phyloP scores from a whole-genome alignment of 306 rosid species.

The Purshia tridentata region DNA sequence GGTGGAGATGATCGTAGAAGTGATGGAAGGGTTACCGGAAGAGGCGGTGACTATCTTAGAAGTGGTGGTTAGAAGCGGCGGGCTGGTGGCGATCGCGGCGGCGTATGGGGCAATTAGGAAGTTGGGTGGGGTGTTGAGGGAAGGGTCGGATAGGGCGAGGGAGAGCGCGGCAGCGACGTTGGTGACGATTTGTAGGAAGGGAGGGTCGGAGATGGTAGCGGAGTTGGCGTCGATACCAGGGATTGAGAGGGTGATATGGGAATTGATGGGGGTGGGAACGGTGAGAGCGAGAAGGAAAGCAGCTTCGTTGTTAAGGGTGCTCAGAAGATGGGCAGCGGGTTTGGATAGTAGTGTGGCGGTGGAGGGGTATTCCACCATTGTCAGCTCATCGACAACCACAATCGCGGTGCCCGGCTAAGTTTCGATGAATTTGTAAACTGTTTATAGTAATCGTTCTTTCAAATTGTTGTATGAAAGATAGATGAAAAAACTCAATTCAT shows the following conservation, averaged over 20 bases:
- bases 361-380: slow-evolving; percentile 33
- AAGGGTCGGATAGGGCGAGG: slow-evolving; percentile 70
- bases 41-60: slow-evolving; percentile 78
- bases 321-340: slow-evolving; percentile 90
- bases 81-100: slow-evolving; percentile 62
- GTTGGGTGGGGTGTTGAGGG: slow-evolving; percentile 54
- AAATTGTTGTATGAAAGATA: not conserved
- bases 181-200: slow-evolving; percentile 73
- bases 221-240: slow-evolving; percentile 66
- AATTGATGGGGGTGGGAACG: slow-evolving; percentile 74
- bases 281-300: slow-evolving; percentile 77
- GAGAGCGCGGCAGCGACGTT: slow-evolving; percentile 91
- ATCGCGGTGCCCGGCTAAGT: not conserved
- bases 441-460: not conserved
- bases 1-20: slow-evolving; percentile 45
- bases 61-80: slow-evolving; percentile 80
- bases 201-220: slow-evolving; percentile 73
- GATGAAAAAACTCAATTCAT: not conserved
- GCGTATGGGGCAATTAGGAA: slow-evolving; percentile 50
- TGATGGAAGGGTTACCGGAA: slow-evolving; percentile 59
- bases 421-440: not conserved
- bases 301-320: slow-evolving; percentile 66
- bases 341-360: slow-evolving; percentile 37
- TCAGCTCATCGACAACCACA: not conserved
- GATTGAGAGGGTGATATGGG: slow-evolving; percentile 86